Evolutionary conservation across 1,139 yeast species (phyloP).

Genomic region (Saccharomyces hybrid): DNA sequence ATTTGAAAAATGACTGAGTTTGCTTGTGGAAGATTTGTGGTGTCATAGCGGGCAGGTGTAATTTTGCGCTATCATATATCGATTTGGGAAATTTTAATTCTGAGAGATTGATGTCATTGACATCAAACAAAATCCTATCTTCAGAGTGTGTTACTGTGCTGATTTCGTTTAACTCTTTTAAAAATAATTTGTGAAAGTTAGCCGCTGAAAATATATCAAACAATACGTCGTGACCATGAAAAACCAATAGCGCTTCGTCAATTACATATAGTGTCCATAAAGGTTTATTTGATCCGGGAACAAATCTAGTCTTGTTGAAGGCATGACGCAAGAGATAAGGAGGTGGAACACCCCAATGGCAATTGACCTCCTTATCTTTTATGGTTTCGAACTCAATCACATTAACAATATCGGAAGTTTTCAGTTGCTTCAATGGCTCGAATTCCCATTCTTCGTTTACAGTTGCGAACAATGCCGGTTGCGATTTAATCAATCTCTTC

Average conservation of each 20-base stretch:
- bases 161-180: conserved; percentile 1
- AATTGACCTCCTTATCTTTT: conserved; percentile 23
- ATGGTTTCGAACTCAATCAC: conserved; percentile 19
- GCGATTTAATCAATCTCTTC: conserved; percentile 15
- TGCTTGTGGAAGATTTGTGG: conserved; percentile 22
- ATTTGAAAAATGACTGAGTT: conserved; percentile 25
- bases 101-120: neutral
- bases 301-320: conserved; percentile 21
- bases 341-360: conserved; percentile 26
- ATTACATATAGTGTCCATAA: conserved; percentile 25
- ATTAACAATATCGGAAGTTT: conserved; percentile 20
- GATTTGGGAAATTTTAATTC: conserved; percentile 14
- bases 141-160: neutral
- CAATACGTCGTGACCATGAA: conserved; percentile 27
- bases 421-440: conserved; percentile 15
- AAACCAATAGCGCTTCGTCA: conserved; percentile 22
- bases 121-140: neutral
- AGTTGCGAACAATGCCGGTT: conserved; percentile 23
- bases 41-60: conserved; percentile 22
- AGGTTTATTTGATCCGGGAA: conserved; percentile 19
- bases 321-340: conserved; percentile 22
- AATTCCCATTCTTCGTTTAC: conserved; percentile 21
- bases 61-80: conserved; percentile 14
- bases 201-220: conserved; percentile 30
- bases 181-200: conserved; percentile 20